Base-by-base conservation (phyloP, 1,284 basidiomycete genomes). In the Butyriboletus appendiculatus region DNA sequence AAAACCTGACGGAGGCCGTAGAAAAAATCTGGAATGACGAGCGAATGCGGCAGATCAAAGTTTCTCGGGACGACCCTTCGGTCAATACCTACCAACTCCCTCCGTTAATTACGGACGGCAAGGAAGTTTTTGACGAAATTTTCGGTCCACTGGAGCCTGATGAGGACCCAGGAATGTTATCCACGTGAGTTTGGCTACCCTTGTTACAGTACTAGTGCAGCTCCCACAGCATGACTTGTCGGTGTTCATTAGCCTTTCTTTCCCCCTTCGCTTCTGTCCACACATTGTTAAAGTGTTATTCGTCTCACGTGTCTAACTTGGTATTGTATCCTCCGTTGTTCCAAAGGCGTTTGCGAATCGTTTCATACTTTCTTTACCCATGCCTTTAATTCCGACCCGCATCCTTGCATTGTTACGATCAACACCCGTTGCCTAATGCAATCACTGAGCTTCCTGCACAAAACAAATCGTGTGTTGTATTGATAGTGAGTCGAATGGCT, bases 11-110 rank as follows among this genome's bases (percentile, higher is more conserved):
- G 37, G 80, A 80, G 63, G 77, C 88, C 32, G 72, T 98, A 61
- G 87, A 88, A 67, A 81, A 78, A 52, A 92, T 96, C 32, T 97
- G 92, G 88, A 86, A 90, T 56, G 81, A 88, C 55, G 92, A 96
- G 71, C 84, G 90, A 45, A 76, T 86, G 53, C 75, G 81, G 50
- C 76, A 86, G 59, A 83, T 84, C 61, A 90, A 88, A 72, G 70
- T 72, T 15, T 78, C 81, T 43, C 76, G 86, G 35, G 86, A 89
- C 49, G 80, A 85, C 64, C 75, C 80, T 33, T 75, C 73, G 7
- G 63, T 70, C 24, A 70, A 72, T 48, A 72, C 72, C 24, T 71
- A 69, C 45, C 82, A 85, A 58, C 78, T 92, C 7, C 80, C 85
- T 43, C 79, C 85, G 28, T 71, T 92, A 55, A 72, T 81, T 33